Base-by-base conservation (phyloP, 768 basidiomycete species). In the Termitomyces sp. region DNA sequence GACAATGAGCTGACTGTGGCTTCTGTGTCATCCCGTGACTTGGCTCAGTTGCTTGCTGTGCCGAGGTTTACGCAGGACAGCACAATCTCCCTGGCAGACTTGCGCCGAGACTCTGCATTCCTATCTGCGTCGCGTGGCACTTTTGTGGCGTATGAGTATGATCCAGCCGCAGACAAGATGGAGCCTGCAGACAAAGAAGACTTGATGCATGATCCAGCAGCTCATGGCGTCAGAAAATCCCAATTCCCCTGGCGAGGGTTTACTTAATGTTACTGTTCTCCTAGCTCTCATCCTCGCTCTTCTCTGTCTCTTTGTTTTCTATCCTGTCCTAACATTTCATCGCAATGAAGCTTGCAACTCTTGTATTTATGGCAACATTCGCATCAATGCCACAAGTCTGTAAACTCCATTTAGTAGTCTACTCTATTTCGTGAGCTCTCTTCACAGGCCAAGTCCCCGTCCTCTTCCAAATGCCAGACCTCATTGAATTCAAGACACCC, bases 251-350 rank as follows among this genome's bases (percentile, higher is more conserved):
- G 74, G 76, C 65, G 76, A 34, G n/a, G 72, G 74, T 3, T 45
- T 90, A 3, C 58, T 80, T 56, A 97, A 97, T 71, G 67, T 96
- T 48, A 71, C 79, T 28, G 80, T 90, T 47, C 75, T 98, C 24
- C 0, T 86, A 34, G 1, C 85, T 19, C 76, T 97, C 60, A 71
- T 90, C 15, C 22, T 69, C 30, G 81, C 74, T 5, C 70, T 97
- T 56, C 69, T 96, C 51, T 70, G 70, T 37, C 79, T 97, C 8
- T 96, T 96, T 68, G 82, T 90, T 49, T 82, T 85, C 8, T 95
- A 90, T 66, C 94, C 95, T 5, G 80, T 96, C 35, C 48, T 76
- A 45, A 28, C 28, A 28, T 28, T 28, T 7, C 7, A 5, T 7
- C 2, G 28, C 2, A 28, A 28, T 48, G 64, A 68, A 26, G 61